Evolutionary conservation across 805 yeast species (phyloP).

Genomic region (Candida verbasci): DNA sequence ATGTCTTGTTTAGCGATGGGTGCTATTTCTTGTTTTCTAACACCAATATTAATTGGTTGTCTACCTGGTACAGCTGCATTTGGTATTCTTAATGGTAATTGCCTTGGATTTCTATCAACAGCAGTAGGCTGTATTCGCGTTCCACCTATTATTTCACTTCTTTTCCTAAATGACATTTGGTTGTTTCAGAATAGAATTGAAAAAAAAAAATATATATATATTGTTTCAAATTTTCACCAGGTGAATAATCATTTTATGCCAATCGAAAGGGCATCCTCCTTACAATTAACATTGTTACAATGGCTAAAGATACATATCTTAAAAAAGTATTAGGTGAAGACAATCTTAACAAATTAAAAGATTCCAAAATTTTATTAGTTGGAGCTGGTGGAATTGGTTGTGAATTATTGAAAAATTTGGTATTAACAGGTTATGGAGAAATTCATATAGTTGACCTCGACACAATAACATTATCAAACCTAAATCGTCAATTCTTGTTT

Average conservation of each 20-base stretch:
- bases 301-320: slow-evolving; percentile 41
- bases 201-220: no score
- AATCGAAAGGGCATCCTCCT: no score
- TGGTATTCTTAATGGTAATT: not conserved
- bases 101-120: slow-evolving; percentile 2
- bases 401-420: slow-evolving; percentile 77
- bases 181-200: no score
- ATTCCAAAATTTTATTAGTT: slow-evolving; percentile 65
- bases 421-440: slow-evolving; percentile 77
- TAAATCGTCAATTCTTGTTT: slow-evolving; percentile 90
- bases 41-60: not conserved
- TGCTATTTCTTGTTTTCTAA: slow-evolving; percentile 1
- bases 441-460: slow-evolving; percentile 93
- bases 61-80: not conserved
- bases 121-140: slow-evolving; percentile 7
- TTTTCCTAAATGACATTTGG: slow-evolving; percentile 42
- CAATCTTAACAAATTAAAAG: slow-evolving; percentile 21
- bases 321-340: slow-evolving; percentile 41
- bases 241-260: no score
- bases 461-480: slow-evolving; percentile 86
- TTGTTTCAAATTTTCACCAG: no score
- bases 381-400: slow-evolving; percentile 99
- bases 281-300: no score
- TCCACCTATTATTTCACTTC: slow-evolving; percentile 34
- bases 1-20: no score